phyloP scores from a whole-genome alignment of 768 basidiomycete species.

The Auriscalpium vulgare region DNA sequence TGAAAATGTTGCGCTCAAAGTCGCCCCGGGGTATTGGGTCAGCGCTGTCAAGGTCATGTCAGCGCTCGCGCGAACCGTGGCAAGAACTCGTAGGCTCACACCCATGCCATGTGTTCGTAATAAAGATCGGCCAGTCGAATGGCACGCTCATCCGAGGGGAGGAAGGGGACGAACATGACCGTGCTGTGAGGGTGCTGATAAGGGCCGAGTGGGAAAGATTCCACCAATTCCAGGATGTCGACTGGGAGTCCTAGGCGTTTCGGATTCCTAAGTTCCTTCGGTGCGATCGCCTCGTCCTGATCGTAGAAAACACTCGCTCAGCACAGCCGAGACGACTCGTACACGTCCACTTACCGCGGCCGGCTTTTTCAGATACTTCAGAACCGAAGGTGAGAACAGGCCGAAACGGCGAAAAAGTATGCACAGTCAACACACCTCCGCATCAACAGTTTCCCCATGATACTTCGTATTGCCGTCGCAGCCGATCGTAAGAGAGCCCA shows the following conservation, averaged over 20 bases:
- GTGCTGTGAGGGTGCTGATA: constrained; percentile 31
- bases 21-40: constrained; percentile 37
- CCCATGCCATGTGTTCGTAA: constrained; percentile 37
- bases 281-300: too few species aligned
- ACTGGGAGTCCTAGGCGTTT: constrained; percentile 29
- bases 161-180: constrained; percentile 7
- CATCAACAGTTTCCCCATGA: constrained; percentile 40
- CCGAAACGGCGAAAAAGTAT: too few species aligned
- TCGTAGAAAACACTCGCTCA: too few species aligned
- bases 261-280: constrained; percentile 7
- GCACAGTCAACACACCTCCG: constrained; percentile 29
- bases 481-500: constrained; percentile 44
- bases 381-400: too few species aligned
- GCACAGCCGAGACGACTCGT: too few species aligned
- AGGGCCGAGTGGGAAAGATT: constrained; percentile 43
- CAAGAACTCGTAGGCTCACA: constrained; percentile 28
- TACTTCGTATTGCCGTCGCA: constrained; percentile 41
- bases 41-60: constrained; percentile 25
- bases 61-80: background rate
- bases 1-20: constrained; percentile 31
- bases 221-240: constrained; percentile 37
- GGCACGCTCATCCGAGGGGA: constrained; percentile 22
- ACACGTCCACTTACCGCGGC: background rate
- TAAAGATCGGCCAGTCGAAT: constrained; percentile 34
- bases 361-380: constrained; percentile 17